Percentiles rank a stretch among this genome's conserved stretches.
Evolutionary conservation across 371 early-diverging fungal species (phyloP).

Genomic region (Saksenaea vasiformis): DNA sequence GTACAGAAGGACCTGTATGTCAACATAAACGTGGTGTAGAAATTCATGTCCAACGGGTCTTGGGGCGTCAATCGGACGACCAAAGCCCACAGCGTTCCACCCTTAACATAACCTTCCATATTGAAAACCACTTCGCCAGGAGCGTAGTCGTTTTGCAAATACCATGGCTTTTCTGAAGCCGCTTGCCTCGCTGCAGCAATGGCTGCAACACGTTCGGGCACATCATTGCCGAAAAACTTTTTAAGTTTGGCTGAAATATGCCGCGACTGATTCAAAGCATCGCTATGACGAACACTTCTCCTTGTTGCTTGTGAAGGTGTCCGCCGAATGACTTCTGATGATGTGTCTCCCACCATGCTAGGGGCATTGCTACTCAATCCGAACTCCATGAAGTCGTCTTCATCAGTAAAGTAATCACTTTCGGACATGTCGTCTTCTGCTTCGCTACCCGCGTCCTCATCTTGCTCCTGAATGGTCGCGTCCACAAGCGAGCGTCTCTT

Average conservation of each 20-base stretch:
- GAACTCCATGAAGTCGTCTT: background rate
- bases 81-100: slow-evolving; percentile 82
- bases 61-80: slow-evolving; percentile 88
- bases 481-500: background rate
- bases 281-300: background rate
- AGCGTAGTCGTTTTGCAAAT: slow-evolving; percentile 72
- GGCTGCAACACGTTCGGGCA: slow-evolving; percentile 15
- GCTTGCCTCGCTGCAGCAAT: background rate
- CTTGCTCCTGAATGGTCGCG: background rate
- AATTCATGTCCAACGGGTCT: slow-evolving; percentile 70
- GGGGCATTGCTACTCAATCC: background rate
- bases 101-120: slow-evolving; percentile 83
- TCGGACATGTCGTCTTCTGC: background rate
- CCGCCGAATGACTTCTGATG: background rate
- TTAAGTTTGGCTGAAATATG: slow-evolving; percentile 43
- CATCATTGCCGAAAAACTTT: slow-evolving; percentile 70
- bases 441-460: slow-evolving; percentile 2
- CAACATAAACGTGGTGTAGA: slow-evolving; percentile 82
- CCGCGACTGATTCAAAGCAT: background rate
- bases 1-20: slow-evolving; percentile 86
- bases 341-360: background rate
- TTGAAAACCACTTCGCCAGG: slow-evolving; percentile 78
- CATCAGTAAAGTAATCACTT: background rate
- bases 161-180: slow-evolving; percentile 34
- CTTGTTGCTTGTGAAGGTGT: background rate